Conservation (phyloP, 306 rosid species). For the barrel medic (Medicago truncatula) region MtrunA17r5.0-ANR NC_053042.1:8425001-8425500, state of each 20-base stretch:
- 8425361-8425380: too few species aligned
- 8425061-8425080: slow-evolving; percentile 59
- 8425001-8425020: slow-evolving; percentile 85
- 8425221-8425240: slow-evolving; percentile 67
- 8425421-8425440: too few species aligned
- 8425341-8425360: too few species aligned
- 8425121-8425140: slow-evolving; percentile 58
- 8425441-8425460: too few species aligned
- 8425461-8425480: too few species aligned
- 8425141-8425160: slow-evolving; percentile 66
- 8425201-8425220: slow-evolving; percentile 76
- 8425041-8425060: slow-evolving; percentile 75
- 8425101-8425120: slow-evolving; percentile 58
- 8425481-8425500: too few species aligned
- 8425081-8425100: slow-evolving; percentile 55
- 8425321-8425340: not conserved
- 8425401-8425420: too few species aligned
- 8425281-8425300: too few species aligned
- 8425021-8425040: slow-evolving; percentile 70
- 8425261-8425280: too few species aligned
- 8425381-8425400: too few species aligned
- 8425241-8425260: slow-evolving; percentile 38
- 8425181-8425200: slow-evolving; percentile 78
- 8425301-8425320: too few species aligned
- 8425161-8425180: slow-evolving; percentile 85